These are phyloP conservation scores for Cutaneotrichosporon mucoides DNA, from an alignment of 1,284 basidiomycete genomes.

Conservation along the genomic window DNA sequence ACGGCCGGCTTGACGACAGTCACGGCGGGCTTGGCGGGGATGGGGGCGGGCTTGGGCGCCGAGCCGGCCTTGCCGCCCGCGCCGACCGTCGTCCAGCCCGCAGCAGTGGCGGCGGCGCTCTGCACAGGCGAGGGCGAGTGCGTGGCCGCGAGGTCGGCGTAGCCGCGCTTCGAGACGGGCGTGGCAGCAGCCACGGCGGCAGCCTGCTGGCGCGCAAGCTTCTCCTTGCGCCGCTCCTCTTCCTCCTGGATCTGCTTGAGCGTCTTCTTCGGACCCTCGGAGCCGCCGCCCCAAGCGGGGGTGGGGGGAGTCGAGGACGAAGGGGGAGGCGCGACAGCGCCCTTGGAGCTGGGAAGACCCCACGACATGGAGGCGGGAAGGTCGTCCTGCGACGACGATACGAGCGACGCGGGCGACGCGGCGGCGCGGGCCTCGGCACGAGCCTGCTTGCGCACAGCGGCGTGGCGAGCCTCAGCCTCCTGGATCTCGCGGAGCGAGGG, in stretches of 20 bases:
- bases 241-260: slow-evolving; percentile 99
- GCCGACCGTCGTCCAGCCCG: slow-evolving; percentile 83
- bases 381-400: slow-evolving; percentile 28
- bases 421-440: slow-evolving; percentile 56
- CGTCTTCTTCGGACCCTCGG: slow-evolving; percentile 69
- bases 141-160: slow-evolving; percentile 67
- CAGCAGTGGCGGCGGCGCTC: slow-evolving; percentile 56
- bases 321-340: slow-evolving; percentile 25
- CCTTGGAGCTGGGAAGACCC: slow-evolving; percentile 47
- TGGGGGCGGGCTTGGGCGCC: slow-evolving; percentile 46
- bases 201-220: slow-evolving; percentile 40
- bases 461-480: slow-evolving; percentile 79
- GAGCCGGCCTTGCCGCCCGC: slow-evolving; percentile 60
- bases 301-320: slow-evolving; percentile 40
- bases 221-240: slow-evolving; percentile 78
- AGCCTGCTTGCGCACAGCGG: slow-evolving; percentile 65
- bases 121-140: slow-evolving; percentile 50
- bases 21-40: slow-evolving; percentile 22
- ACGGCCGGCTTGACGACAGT: slow-evolving; percentile 13
- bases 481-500: slow-evolving; percentile 89
- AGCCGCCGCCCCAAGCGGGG: slow-evolving; percentile 44
- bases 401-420: slow-evolving; percentile 43
- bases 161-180: slow-evolving; percentile 54
- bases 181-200: slow-evolving; percentile 24
- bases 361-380: slow-evolving; percentile 47